Evolutionary conservation across 495 filamentous ascomycete species (phyloP), one percentile per base, ranked within the genome.

Genomic region (Letharia columbiana): DNA sequence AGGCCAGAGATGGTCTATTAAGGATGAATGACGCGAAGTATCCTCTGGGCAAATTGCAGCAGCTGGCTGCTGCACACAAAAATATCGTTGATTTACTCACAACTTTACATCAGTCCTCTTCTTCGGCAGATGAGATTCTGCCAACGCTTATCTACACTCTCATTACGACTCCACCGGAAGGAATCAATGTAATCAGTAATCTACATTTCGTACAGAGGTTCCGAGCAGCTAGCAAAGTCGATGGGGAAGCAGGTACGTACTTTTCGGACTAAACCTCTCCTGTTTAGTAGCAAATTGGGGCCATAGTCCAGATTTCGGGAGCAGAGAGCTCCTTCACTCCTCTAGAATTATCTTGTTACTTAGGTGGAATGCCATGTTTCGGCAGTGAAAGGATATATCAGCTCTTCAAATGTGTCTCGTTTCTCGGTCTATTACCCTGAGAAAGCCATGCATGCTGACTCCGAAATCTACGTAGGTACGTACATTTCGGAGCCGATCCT

Each of bases 81-180:
- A 86, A 86, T 69, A 96, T 99, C 60, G 94, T 99, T 52, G 92
- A 97, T 77, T 89, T 90, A 2, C 79, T 96, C 33, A 86, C 86
- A 57, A 78, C 84, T 67, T 72, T 89, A 71, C 86, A 80, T 73
- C 89, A 91, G 58, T 91, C 95, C 17, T 92, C 93, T 3, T 96
- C 94, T 1, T 97, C 92, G 10, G 94, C 94, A 2, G 94, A 99
- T 71, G 93, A 96, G 74, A 92, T 99, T 62, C 86, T 99, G 69
- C 94, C 94, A 0, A 96, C 95, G 69, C 81, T 99, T 60, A 99
- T 99, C 64, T 98, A 94, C 74, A 89, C 91, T 2, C 83, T 99
- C 54, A 91, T 98, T 73, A 95, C 91, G 8, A 91, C 90, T 35
- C 90, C 91, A 12, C 88, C 92, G 0, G 89, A 93, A 75, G 88